Conservation (phyloP, 345 rosid genomes). For the Citrus unshiu region DNA sequence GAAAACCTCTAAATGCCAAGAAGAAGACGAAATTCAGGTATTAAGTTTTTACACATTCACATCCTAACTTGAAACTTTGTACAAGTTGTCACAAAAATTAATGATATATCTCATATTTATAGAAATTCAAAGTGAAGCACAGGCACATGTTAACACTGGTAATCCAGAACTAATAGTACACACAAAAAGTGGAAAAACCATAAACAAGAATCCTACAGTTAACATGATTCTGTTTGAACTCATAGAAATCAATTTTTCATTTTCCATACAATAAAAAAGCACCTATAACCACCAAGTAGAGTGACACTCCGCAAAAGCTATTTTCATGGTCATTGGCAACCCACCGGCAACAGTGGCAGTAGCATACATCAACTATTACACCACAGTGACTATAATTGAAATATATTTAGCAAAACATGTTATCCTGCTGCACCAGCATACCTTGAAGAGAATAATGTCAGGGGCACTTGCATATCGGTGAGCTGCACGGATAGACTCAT, state of each 20-base stretch:
- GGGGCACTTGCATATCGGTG: constrained; percentile 94
- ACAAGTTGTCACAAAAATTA: background rate
- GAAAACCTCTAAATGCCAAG: background rate
- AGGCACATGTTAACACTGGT: background rate
- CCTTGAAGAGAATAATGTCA: constrained; percentile 91
- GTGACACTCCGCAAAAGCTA: background rate
- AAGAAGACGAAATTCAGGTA: background rate
- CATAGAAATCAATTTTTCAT: background rate
- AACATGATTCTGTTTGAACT: background rate
- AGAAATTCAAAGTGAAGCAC: background rate
- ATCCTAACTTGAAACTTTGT: background rate
- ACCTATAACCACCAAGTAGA: background rate
- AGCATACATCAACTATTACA: background rate
- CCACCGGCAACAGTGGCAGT: background rate
- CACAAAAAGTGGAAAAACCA: background rate
- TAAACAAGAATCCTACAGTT: background rate
- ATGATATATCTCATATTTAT: background rate
- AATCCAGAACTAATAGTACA: background rate
- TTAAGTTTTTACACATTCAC: background rate
- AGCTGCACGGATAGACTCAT: constrained; percentile 75
- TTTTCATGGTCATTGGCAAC: background rate
- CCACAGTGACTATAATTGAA: background rate
- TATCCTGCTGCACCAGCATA: constrained; percentile 22
- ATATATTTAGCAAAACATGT: background rate
- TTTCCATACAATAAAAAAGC: background rate